A percentile compares a stretch with the other conserved stretches of the same genome.
phyloP scores from a whole-genome alignment of 805 yeast species.

The Wickerhamomyces sydowiorum region DNA sequence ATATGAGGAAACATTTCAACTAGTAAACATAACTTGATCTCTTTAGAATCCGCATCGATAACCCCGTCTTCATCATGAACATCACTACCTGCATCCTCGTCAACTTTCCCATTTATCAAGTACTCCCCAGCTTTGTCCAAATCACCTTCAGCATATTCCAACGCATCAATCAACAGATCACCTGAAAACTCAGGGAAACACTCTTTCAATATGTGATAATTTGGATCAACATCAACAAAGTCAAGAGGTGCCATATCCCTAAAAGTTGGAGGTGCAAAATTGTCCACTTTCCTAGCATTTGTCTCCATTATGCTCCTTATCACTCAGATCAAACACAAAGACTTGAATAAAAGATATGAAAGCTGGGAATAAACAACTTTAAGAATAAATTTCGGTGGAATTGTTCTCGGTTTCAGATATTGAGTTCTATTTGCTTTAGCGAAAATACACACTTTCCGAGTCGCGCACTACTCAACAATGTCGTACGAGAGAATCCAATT shows the following conservation, averaged over 20 bases:
- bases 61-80: background rate
- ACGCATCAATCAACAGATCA: slow-evolving; percentile 9
- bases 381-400: no score
- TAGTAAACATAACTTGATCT: slow-evolving; percentile 11
- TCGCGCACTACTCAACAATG: no score
- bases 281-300: no score
- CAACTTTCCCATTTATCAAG: background rate
- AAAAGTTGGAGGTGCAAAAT: no score
- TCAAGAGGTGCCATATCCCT: background rate
- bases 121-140: slow-evolving; percentile 13
- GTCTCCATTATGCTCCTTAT: no score
- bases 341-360: no score
- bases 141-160: slow-evolving; percentile 16
- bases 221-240: background rate
- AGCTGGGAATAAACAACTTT: no score
- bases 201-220: background rate
- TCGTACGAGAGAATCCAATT: no score
- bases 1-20: slow-evolving; percentile 42
- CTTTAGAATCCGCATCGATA: background rate
- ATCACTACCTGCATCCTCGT: background rate
- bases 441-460: no score
- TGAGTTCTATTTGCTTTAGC: no score
- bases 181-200: slow-evolving; percentile 20
- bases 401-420: no score
- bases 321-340: no score